Percentiles rank a stretch among this genome's conserved stretches.
Evolutionary conservation across 306 rosid species (phyloP).

Genomic region (peach (Prunus persica)): DNA sequence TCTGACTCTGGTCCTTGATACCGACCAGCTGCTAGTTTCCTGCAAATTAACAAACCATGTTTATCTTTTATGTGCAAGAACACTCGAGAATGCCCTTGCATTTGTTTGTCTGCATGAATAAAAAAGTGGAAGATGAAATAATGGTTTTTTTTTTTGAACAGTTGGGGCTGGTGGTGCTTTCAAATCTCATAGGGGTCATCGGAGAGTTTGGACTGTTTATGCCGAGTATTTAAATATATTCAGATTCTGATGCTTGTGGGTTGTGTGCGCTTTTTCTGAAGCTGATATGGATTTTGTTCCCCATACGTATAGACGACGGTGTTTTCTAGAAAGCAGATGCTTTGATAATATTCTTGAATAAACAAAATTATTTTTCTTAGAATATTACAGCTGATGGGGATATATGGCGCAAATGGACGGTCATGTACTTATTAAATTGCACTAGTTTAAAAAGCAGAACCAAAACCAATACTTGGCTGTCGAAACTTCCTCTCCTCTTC

Average conservation of each 20-base stretch:
- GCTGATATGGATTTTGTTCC: slow-evolving; percentile 14
- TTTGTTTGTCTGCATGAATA: slow-evolving; percentile 14
- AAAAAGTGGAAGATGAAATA: not conserved
- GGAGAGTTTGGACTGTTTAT: slow-evolving; percentile 6
- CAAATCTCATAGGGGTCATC: slow-evolving; percentile 16
- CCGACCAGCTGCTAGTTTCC: not conserved
- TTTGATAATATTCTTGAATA: not conserved
- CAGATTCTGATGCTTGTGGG: slow-evolving; percentile 2
- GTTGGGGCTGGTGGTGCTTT: not conserved
- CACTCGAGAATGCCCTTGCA: slow-evolving; percentile 17
- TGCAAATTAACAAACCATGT: slow-evolving; percentile 4
- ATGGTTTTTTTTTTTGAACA: not conserved
- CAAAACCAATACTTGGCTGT: not conserved
- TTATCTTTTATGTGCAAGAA: slow-evolving; percentile 6
- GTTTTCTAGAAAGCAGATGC: slow-evolving; percentile 7
- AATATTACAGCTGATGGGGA: not conserved
- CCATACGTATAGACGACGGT: slow-evolving; percentile 11
- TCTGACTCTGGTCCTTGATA: slow-evolving; percentile 6
- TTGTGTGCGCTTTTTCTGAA: not conserved
- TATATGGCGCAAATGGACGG: no score
- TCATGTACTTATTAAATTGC: not conserved
- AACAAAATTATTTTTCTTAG: not conserved
- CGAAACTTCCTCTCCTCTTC: not conserved
- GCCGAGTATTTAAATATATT: not conserved
- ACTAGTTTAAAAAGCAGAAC: not conserved